These are phyloP conservation scores for Letharia columbiana DNA, from an alignment of 495 filamentous ascomycete genomes.

Conservation along the genomic window DNA sequence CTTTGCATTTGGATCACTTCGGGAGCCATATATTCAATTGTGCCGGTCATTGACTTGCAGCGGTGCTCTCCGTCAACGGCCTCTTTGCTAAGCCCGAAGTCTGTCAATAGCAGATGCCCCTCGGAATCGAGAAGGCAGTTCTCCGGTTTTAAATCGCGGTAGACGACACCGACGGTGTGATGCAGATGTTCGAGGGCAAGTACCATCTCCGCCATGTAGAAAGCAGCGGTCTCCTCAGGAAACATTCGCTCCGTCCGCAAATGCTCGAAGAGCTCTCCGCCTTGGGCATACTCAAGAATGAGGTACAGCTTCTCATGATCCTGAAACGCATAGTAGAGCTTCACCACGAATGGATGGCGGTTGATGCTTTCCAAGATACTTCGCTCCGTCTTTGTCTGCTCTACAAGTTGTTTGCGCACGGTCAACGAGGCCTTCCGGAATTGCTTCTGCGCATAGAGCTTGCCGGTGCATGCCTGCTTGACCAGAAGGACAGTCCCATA, in stretches of 20 bases:
- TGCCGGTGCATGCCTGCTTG: constrained; percentile 75
- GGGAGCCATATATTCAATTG: constrained; percentile 97
- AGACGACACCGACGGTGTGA: constrained; percentile 82
- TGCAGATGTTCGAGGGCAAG: constrained; percentile 90
- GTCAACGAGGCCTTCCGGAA: constrained; percentile 91
- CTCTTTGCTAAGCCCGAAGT: constrained; percentile 95
- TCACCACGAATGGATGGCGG: constrained; percentile 92
- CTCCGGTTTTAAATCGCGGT: constrained; percentile 94
- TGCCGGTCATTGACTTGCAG: constrained; percentile 84
- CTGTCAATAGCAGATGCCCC: constrained; percentile 88
- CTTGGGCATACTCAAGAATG: constrained; percentile 96
- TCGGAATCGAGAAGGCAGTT: constrained; percentile 90
- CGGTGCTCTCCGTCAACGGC: constrained; percentile 67
- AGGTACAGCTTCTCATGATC: constrained; percentile 96
- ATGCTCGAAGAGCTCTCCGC: constrained; percentile 88
- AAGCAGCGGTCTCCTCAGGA: constrained; percentile 73
- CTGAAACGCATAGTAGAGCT: constrained; percentile 96
- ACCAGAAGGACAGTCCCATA: constrained; percentile 92
- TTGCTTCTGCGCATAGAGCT: constrained; percentile 95
- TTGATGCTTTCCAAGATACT: constrained; percentile 90
- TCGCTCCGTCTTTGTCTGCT: constrained; percentile 95
- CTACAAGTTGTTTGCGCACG: constrained; percentile 84
- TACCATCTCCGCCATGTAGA: constrained; percentile 98
- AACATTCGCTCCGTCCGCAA: constrained; percentile 89
- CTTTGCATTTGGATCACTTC: constrained; percentile 77